Evolutionary conservation across 2,329 filamentous ascomycete species (phyloP).

Genomic region (Arthrobotrys pseudoclavata): DNA sequence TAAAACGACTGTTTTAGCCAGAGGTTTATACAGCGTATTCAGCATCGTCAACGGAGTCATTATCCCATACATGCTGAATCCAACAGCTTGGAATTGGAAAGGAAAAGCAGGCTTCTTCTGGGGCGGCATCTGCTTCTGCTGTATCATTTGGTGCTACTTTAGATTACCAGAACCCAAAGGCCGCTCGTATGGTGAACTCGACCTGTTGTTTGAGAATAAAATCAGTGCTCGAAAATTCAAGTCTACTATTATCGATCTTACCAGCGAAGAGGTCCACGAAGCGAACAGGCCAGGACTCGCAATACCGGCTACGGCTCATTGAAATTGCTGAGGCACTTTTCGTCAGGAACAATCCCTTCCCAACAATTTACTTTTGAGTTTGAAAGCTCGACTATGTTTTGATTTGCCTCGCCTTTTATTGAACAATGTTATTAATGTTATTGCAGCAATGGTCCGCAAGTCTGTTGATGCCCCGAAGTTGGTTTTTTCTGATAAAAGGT

Average conservation of each 20-base stretch:
- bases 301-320: too few species aligned
- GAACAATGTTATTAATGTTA: too few species aligned
- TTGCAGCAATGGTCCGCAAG: too few species aligned
- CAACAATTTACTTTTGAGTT: too few species aligned
- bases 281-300: too few species aligned
- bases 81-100: slow-evolving; percentile 67
- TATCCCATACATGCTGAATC: slow-evolving; percentile 69
- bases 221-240: slow-evolving; percentile 68
- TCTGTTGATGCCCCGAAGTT: too few species aligned
- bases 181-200: slow-evolving; percentile 72
- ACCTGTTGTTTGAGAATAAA: slow-evolving; percentile 70
- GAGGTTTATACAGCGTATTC: slow-evolving; percentile 69
- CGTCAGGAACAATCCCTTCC: too few species aligned
- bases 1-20: slow-evolving; percentile 72
- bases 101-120: slow-evolving; percentile 69
- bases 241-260: slow-evolving; percentile 1
- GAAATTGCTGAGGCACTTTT: too few species aligned
- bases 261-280: background rate
- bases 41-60: slow-evolving; percentile 69
- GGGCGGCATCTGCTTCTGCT: slow-evolving; percentile 68
- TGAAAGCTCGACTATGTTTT: too few species aligned
- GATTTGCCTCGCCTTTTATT: too few species aligned
- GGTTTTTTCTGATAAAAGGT: too few species aligned
- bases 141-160: slow-evolving; percentile 70
- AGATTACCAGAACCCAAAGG: slow-evolving; percentile 72